These are phyloP conservation scores for Fusarium brevicatenulatum DNA, from an alignment of 2,329 filamentous ascomycete species.

Conservation along the genomic window DNA sequence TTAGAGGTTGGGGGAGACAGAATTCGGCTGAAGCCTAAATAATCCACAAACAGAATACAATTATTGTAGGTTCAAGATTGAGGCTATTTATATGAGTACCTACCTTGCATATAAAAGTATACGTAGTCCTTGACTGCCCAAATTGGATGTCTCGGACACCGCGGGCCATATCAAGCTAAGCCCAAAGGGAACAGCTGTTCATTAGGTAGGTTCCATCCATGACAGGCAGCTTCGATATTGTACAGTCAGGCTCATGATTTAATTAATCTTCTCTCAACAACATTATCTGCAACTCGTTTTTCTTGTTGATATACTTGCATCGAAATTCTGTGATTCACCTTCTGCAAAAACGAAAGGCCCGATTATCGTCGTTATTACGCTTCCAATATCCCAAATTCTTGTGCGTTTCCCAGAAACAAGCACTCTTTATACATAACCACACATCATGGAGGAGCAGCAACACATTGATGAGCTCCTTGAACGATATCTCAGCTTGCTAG, in stretches of 20 bases:
- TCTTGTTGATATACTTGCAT: background rate
- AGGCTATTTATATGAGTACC: background rate
- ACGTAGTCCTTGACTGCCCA: background rate
- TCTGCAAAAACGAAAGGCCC: background rate
- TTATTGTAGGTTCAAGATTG: background rate
- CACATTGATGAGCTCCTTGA: slow-evolving; percentile 71
- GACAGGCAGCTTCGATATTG: slow-evolving; percentile 11
- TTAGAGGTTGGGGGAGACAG: slow-evolving; percentile 40
- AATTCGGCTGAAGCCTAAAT: background rate
- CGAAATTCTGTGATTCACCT: background rate
- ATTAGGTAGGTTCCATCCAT: background rate
- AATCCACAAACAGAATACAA: background rate
- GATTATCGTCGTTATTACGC: too few relatives aligned
- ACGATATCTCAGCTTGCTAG: slow-evolving; percentile 71
- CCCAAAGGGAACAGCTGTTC: slow-evolving; percentile 20
- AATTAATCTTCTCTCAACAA: slow-evolving; percentile 2
- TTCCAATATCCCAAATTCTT: background rate
- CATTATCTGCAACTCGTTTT: background rate
- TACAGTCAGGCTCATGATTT: background rate
- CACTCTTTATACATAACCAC: background rate
- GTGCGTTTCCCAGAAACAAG: background rate
- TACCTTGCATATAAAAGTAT: background rate
- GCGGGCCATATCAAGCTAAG: slow-evolving; percentile 24
- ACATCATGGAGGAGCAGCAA: slow-evolving; percentile 45
- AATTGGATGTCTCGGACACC: background rate